Base-by-base conservation (phyloP, 129 eudicot genomes). In the Flaveria trinervia region DNA sequence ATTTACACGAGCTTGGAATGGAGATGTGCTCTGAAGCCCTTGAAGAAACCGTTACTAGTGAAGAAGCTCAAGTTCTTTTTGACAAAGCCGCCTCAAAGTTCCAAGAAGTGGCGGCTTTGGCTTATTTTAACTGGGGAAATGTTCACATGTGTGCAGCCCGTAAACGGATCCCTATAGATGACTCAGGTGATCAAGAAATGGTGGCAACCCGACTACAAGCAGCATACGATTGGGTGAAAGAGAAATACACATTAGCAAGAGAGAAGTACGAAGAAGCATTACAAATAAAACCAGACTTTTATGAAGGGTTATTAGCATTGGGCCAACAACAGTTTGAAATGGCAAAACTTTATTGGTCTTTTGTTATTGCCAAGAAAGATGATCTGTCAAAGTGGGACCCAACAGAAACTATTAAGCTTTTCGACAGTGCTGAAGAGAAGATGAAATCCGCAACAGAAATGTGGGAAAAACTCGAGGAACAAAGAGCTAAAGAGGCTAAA, bases 81-180 rank as follows among this genome's bases (percentile, higher is more conserved):
- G 97, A 91, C 64, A 91, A 94, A 81, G 97, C 98, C 17, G 93
- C 98, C 5, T 67, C 91, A 73, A 94, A 94, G 85, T 91, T 94
- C 68, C 98, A 94, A 71, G 97, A 94, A 76, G 98, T 94, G n/a
- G 97, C 92, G 68, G 98, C 98, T 26, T 84, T 94, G 81, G 96
- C 98, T 79, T 91, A 84, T 68, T 94, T 94, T 66, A 94, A 94
- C 56, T 94, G 98, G 98, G 98, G 97, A 66, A 94, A 94, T 74
- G 98, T 94, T 68, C 97, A 94, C 48, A 94, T 94, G 98, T 94
- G 98, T 86, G 93, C 97, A 10, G 97, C 98, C 14, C 81, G 98
- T 73, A 94, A 94, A 83, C 84, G 92, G 28, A 94, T 94, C 36
- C 97, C 97, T 0, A 85, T 94, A 6, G 92, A 91, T 25, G 97